Percentiles rank a stretch among this genome's conserved stretches.
phyloP scores from a whole-genome alignment of 495 filamentous ascomycete genomes.

The Penicillium malachiteum region DNA sequence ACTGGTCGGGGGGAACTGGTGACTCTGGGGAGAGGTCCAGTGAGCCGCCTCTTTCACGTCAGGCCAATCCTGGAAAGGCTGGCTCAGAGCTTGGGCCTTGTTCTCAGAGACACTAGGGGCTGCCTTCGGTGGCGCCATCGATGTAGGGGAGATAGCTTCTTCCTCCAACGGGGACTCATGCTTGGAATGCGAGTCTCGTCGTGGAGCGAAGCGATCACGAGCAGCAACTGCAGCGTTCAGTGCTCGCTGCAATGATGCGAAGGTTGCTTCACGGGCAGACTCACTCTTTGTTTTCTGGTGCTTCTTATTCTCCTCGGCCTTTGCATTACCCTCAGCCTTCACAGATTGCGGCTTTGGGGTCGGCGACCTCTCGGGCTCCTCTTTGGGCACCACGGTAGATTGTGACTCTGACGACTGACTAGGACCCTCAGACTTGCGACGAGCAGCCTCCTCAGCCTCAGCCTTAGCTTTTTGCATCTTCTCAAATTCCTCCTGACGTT shows the following conservation, averaged over 20 bases:
- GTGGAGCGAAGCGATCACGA: constrained; percentile 32
- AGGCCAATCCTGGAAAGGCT: constrained; percentile 36
- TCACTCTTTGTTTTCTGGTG: constrained; percentile 46
- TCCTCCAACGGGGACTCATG: constrained; percentile 18
- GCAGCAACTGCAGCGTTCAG: constrained; percentile 46
- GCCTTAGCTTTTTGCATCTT: constrained; percentile 56
- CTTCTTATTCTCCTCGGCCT: constrained; percentile 26
- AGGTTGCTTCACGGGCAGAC: constrained; percentile 43
- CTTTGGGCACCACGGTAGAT: constrained; percentile 23
- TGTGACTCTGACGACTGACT: constrained; percentile 26
- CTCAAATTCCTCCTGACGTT: constrained; percentile 65
- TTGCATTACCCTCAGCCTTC: constrained; percentile 21
- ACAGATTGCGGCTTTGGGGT: constrained; percentile 34
- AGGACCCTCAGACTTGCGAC: constrained; percentile 33
- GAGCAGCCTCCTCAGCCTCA: constrained; percentile 42
- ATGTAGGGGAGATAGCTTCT: constrained; percentile 32
- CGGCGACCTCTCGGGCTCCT: constrained; percentile 29
- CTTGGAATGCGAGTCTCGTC: constrained; percentile 21
- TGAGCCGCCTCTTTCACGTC: constrained; percentile 30
- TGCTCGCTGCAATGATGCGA: constrained; percentile 46
- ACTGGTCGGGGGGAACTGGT: constrained; percentile 19
- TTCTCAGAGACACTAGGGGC: constrained; percentile 8
- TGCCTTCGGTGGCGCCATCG: constrained; percentile 28
- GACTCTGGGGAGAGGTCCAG: constrained; percentile 35
- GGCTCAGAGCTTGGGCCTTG: constrained; percentile 15